phyloP scores from a whole-genome alignment of 2,329 filamentous ascomycete genomes.

The Verticillium alfalfae region DNA sequence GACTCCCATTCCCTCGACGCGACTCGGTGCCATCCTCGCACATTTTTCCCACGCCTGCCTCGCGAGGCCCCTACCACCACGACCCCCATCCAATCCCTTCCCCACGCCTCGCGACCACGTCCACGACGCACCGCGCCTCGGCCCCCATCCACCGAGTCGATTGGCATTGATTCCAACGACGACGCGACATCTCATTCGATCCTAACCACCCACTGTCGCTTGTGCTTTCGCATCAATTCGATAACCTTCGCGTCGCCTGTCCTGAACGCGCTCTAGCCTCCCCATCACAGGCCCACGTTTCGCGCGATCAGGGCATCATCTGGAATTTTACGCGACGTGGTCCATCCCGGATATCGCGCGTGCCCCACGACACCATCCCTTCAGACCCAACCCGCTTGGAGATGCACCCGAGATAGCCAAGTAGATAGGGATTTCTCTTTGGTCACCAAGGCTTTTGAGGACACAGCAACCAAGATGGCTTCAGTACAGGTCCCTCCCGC shows the following conservation, averaged over 20 bases:
- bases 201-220: not conserved
- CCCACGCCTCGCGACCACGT: constrained; percentile 5
- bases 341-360: not conserved
- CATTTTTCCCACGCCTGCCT: constrained; percentile 34
- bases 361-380: constrained; percentile 6
- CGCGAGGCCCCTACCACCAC: constrained; percentile 12
- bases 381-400: constrained; percentile 7
- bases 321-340: constrained; percentile 13
- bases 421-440: constrained; percentile 10
- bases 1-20: constrained; percentile 34
- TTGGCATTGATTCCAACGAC: constrained; percentile 1
- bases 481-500: constrained; percentile 70
- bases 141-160: constrained; percentile 5
- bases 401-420: constrained; percentile 11
- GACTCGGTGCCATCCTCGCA: constrained; percentile 28
- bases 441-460: constrained; percentile 8
- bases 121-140: constrained; percentile 5
- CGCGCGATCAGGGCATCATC: constrained; percentile 2
- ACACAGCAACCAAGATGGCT: constrained; percentile 51
- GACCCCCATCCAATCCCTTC: constrained; percentile 9
- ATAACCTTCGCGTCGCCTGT: not conserved
- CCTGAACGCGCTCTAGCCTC: constrained; percentile 2
- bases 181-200: constrained; percentile 2
- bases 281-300: constrained; percentile 12
- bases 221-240: not conserved